These are phyloP conservation scores for Butyriboletus regius DNA, from an alignment of 1,284 basidiomycete genomes.

Conservation along the genomic window DNA sequence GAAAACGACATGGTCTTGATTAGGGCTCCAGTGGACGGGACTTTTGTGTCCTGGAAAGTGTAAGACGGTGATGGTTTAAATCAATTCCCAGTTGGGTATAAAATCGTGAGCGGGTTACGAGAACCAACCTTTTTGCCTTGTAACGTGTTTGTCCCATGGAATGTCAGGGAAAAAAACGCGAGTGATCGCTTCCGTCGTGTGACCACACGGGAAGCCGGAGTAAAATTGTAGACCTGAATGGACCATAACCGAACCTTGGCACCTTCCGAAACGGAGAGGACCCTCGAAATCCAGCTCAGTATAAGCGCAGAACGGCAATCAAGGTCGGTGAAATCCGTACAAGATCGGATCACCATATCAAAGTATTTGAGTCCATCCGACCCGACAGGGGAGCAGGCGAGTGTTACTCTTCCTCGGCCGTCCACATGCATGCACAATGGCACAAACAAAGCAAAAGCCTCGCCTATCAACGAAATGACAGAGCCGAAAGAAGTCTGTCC, in stretches of 20 bases:
- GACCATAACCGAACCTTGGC: constrained; percentile 2
- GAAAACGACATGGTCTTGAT: constrained; percentile 5
- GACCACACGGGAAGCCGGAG: background rate
- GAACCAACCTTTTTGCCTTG: background rate
- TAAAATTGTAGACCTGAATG: background rate
- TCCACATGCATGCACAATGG: no score
- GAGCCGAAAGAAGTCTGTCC: background rate
- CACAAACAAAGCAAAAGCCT: background rate
- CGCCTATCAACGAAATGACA: background rate
- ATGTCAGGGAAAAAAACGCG: background rate
- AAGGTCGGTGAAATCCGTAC: background rate
- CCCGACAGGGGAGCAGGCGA: background rate
- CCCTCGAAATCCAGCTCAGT: background rate
- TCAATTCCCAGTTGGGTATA: background rate
- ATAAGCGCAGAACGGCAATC: background rate
- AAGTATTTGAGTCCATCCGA: background rate
- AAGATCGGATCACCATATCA: background rate
- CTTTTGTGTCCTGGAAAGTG: background rate
- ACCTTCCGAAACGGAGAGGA: background rate
- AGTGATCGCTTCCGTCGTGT: constrained; percentile 6
- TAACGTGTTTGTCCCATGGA: background rate
- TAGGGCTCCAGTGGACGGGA: no score
- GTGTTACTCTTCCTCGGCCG: background rate
- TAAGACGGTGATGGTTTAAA: background rate
- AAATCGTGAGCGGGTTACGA: background rate